A percentile compares a stretch with the other conserved stretches of the same genome.
phyloP scores from a whole-genome alignment of 495 filamentous ascomycete genomes.

The Apodospora peruviana region DNA sequence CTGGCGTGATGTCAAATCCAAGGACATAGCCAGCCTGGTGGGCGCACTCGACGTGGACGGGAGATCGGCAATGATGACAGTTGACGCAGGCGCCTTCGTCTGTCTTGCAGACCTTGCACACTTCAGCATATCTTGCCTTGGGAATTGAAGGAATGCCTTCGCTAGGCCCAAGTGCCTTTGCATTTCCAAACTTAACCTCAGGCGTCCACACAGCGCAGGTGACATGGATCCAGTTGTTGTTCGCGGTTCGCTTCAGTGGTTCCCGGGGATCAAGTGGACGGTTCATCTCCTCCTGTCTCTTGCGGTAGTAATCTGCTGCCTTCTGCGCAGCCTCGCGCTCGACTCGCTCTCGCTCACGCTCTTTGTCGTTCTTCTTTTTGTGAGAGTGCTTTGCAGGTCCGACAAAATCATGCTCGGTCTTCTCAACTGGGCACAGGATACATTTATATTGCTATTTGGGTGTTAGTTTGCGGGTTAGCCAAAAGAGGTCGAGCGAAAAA shows the following conservation, averaged over 20 bases:
- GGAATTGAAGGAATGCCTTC: constrained; percentile 84
- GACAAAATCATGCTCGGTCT: constrained; percentile 73
- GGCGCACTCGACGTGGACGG: constrained; percentile 87
- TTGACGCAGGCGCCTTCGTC: constrained; percentile 67
- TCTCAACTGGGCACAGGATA: constrained; percentile 76
- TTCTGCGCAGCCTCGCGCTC: constrained; percentile 75
- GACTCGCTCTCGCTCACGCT: constrained; percentile 77
- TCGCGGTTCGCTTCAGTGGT: constrained; percentile 82
- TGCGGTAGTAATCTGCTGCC: constrained; percentile 70
- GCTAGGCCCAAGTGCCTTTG: constrained; percentile 69
- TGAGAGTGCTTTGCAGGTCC: constrained; percentile 77
- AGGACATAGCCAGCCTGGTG: constrained; percentile 74
- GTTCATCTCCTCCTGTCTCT: constrained; percentile 73
- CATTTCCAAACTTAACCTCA: constrained; percentile 84
- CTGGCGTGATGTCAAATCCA: constrained; percentile 84
- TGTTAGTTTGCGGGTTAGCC: constrained; percentile 19
- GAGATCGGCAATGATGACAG: constrained; percentile 75
- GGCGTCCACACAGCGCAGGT: constrained; percentile 86
- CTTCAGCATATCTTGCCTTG: constrained; percentile 56
- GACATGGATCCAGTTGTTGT: constrained; percentile 99
- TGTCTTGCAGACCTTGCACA: constrained; percentile 80
- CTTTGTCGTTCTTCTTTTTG: constrained; percentile 84
- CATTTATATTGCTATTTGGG: constrained; percentile 72
- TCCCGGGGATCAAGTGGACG: constrained; percentile 83
- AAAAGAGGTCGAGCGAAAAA: constrained; percentile 2